Conservation (phyloP, 2,329 filamentous ascomycete genomes). For the Aspergillaceae sp. region DNA sequence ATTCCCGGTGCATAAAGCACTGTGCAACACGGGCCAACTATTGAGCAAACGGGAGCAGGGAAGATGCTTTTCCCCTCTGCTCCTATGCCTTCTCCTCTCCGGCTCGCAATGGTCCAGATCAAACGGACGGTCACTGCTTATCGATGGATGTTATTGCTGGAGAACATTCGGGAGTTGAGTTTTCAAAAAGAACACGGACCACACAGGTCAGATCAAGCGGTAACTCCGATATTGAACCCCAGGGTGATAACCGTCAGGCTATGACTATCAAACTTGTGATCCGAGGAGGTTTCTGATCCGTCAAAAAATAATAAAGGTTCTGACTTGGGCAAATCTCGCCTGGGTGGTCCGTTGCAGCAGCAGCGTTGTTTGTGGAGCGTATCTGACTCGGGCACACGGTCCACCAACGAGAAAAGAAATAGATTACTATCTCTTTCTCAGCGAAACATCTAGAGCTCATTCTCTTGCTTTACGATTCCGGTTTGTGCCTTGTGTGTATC, state of each 20-base stretch:
- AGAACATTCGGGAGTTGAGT: neutral
- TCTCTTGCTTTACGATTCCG: neutral
- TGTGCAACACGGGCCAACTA: neutral
- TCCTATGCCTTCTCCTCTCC: neutral
- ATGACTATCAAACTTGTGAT: conserved; percentile 1
- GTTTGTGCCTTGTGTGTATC: neutral
- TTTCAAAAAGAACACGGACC: neutral
- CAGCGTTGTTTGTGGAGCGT: conserved; percentile 12
- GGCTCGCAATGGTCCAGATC: neutral
- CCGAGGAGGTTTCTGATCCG: too few relatives aligned
- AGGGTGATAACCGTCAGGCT: neutral
- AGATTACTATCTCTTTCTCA: conserved; percentile 6
- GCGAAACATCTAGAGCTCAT: neutral
- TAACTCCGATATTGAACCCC: neutral
- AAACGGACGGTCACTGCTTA: neutral
- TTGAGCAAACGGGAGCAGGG: neutral
- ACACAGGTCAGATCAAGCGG: neutral
- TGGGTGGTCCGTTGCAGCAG: conserved; percentile 13
- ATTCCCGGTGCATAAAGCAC: neutral
- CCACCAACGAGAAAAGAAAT: conserved; percentile 12
- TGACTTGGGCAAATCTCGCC: too few relatives aligned
- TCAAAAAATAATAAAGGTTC: too few relatives aligned
- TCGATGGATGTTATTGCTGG: neutral
- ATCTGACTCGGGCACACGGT: conserved; percentile 28
- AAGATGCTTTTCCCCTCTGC: neutral